Evolutionary conservation across 2,329 filamentous ascomycete genomes (phyloP).

Genomic region (Microdochium trichocladiopsis): DNA sequence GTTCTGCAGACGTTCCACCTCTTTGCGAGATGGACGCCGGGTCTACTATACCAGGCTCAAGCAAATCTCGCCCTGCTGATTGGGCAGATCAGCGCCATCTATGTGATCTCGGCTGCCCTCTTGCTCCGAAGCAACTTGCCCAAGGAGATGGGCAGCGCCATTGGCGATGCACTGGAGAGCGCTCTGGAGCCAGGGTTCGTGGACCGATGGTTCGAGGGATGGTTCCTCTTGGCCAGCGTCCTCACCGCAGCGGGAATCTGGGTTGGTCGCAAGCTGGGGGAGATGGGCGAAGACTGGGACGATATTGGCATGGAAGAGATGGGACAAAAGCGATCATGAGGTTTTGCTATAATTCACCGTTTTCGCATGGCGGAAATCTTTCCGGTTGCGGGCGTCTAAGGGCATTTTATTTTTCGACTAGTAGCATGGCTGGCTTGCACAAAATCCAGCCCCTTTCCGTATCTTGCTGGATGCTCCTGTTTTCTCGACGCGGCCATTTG

Average conservation of each 20-base stretch:
- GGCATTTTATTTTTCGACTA: too few species aligned
- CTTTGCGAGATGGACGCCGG: constrained; percentile 68
- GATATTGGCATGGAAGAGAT: constrained; percentile 60
- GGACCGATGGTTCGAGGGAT: constrained; percentile 81
- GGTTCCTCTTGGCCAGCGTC: constrained; percentile 67
- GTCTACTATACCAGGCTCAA: constrained; percentile 64
- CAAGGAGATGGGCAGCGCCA: constrained; percentile 66
- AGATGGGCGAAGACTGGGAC: constrained; percentile 50
- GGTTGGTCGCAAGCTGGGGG: constrained; percentile 56
- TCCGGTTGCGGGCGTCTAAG: too few species aligned
- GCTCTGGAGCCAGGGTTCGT: constrained; percentile 68
- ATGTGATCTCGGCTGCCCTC: constrained; percentile 75
- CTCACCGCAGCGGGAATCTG: constrained; percentile 66
- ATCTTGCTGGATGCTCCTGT: too few species aligned
- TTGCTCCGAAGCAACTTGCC: constrained; percentile 74
- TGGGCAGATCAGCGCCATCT: constrained; percentile 75
- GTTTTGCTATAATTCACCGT: constrained; percentile 1
- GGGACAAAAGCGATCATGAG: constrained; percentile 60
- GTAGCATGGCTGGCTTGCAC: too few species aligned
- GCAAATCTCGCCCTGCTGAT: constrained; percentile 74
- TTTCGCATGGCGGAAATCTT: too few species aligned
- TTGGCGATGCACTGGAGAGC: constrained; percentile 70
- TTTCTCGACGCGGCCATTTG: too few species aligned
- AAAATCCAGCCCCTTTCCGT: too few species aligned
- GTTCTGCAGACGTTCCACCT: constrained; percentile 81